Conservation (phyloP, 768 basidiomycete genomes). For the Mrakia blollopis region DNA sequence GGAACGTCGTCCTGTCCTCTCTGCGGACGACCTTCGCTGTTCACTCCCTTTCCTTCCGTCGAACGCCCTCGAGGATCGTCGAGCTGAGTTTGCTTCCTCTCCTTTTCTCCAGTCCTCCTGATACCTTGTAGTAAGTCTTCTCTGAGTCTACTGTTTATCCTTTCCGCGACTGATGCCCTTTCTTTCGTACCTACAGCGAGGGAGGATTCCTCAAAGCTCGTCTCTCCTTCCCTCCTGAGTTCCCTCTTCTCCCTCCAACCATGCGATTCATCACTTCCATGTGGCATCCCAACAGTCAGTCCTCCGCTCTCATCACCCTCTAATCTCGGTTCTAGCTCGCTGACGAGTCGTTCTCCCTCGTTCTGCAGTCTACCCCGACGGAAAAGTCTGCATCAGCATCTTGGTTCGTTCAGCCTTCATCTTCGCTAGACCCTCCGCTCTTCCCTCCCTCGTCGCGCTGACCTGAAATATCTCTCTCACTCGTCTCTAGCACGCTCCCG, state of each 20-base stretch:
- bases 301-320: neutral
- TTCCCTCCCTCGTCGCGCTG: neutral
- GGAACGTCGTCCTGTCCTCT: neutral
- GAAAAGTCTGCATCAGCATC: constrained; percentile 50
- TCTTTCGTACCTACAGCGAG: constrained; percentile 57
- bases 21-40: constrained; percentile 12
- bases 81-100: constrained; percentile 21
- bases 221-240: constrained; percentile 82
- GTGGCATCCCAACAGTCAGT: constrained; percentile 51
- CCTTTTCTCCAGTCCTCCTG: constrained; percentile 61
- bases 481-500: constrained; percentile 72
- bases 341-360: neutral
- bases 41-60: neutral
- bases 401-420: constrained; percentile 38
- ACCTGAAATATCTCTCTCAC: neutral
- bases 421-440: neutral
- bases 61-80: neutral
- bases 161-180: neutral
- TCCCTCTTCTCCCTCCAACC: constrained; percentile 85
- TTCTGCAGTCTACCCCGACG: constrained; percentile 45
- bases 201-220: constrained; percentile 93
- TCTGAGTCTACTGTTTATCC: neutral
- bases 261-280: constrained; percentile 56
- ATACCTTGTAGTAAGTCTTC: constrained; percentile 76
- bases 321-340: neutral